phyloP scores from a whole-genome alignment of 345 rosid genomes.

The Gossypium longicalyx region DNA sequence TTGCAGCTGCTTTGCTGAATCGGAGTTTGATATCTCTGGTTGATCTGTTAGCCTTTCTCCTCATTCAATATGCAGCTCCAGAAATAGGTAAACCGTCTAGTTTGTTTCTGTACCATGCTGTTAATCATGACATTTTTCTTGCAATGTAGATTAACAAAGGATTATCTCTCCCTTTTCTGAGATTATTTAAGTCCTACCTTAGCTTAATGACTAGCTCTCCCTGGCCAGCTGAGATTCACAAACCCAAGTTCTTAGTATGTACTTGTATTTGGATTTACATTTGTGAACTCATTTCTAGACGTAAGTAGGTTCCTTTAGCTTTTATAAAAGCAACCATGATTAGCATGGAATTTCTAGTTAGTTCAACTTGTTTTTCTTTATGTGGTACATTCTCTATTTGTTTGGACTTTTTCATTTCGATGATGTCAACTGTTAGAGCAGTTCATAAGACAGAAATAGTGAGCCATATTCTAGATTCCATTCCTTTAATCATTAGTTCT shows the following conservation, averaged over 20 bases:
- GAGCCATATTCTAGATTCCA: neutral
- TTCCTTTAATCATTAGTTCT: neutral
- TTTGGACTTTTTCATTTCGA: neutral
- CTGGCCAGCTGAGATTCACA: neutral
- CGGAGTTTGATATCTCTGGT: conserved; percentile 48
- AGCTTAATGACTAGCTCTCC: no score
- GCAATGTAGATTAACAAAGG: neutral
- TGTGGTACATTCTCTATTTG: neutral
- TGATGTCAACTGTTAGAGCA: neutral
- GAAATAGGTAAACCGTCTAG: conserved; percentile 25
- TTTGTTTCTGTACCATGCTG: neutral
- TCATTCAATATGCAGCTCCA: conserved; percentile 39
- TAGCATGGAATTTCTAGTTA: neutral
- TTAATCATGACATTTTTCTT: neutral
- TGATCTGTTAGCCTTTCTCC: conserved; percentile 43
- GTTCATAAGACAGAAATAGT: neutral
- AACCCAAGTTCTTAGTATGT: neutral
- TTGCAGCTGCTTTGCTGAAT: conserved; percentile 40
- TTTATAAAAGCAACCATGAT: neutral
- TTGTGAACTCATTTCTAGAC: conserved; percentile 6
- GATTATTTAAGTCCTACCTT: neutral
- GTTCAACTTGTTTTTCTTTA: neutral
- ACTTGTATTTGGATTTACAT: neutral
- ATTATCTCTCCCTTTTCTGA: neutral
- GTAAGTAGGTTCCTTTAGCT: neutral